phyloP scores from a whole-genome alignment of 2,329 filamentous ascomycete species.

The Thelonectria olida region DNA sequence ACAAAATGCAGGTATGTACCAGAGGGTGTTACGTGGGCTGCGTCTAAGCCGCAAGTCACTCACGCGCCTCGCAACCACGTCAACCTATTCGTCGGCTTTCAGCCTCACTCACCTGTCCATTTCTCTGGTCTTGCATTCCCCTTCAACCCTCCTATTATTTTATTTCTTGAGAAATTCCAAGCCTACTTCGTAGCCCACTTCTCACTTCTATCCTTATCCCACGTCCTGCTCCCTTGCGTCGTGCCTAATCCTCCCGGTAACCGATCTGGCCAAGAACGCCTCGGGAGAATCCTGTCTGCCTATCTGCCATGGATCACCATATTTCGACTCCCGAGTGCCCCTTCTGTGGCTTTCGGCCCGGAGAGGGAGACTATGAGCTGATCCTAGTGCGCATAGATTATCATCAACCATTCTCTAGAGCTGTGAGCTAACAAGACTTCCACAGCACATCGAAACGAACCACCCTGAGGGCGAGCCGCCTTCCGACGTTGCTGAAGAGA shows the following conservation, averaged over 20 bases:
- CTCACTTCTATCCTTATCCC: not conserved
- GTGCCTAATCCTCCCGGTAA: not conserved
- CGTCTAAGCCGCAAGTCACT: conserved; percentile 19
- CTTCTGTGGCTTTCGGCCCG: conserved; percentile 47
- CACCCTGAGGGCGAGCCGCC: conserved; percentile 35
- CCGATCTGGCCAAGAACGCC: not conserved
- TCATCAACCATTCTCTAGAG: conserved; percentile 4
- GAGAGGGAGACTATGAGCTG: conserved; percentile 46
- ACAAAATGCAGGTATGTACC: conserved; percentile 18
- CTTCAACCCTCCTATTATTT: not conserved
- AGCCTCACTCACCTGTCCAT: not conserved
- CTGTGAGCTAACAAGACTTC: conserved; percentile 23
- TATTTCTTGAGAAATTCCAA: not conserved
- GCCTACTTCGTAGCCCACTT: not conserved
- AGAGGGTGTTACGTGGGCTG: not conserved
- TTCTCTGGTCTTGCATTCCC: not conserved
- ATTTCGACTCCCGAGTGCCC: conserved; percentile 36
- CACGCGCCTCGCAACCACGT: conserved; percentile 1
- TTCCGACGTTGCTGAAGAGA: conserved; percentile 19
- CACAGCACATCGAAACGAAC: conserved; percentile 42
- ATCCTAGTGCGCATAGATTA: conserved; percentile 42
- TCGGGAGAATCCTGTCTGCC: not conserved
- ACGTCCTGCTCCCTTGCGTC: not conserved
- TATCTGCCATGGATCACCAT: not conserved
- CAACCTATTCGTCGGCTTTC: not conserved